Percentiles rank a stretch among this genome's conserved stretches.
These are phyloP conservation scores for Thelephora ganbajun DNA, from an alignment of 768 basidiomycete genomes.

Conservation along the genomic window DNA sequence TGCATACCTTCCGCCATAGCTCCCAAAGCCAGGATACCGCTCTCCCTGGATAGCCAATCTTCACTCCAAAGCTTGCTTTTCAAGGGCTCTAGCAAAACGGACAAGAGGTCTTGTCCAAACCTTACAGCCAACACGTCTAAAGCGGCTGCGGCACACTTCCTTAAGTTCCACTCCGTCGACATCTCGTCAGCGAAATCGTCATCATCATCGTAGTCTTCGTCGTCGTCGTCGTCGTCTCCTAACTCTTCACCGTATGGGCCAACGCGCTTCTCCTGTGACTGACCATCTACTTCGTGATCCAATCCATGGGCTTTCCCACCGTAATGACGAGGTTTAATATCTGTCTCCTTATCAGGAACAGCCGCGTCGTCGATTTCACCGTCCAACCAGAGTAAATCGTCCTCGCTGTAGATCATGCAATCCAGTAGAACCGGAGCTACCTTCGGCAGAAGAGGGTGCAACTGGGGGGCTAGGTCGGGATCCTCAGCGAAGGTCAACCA, in stretches of 20 bases:
- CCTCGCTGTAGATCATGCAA: slow-evolving; percentile 95
- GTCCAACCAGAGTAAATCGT: slow-evolving; percentile 90
- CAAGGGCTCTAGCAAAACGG: slow-evolving; percentile 75
- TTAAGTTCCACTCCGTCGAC: slow-evolving; percentile 95
- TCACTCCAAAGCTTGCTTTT: slow-evolving; percentile 88
- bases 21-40: slow-evolving; percentile 88
- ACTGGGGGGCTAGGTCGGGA: slow-evolving; percentile 66
- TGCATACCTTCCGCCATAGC: slow-evolving; percentile 93
- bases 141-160: slow-evolving; percentile 96
- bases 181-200: slow-evolving; percentile 94
- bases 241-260: slow-evolving; percentile 75
- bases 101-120: slow-evolving; percentile 80
- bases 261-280: slow-evolving; percentile 14
- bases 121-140: slow-evolving; percentile 92
- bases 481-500: slow-evolving; percentile 99
- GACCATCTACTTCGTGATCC: slow-evolving; percentile 50
- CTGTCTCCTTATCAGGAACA: slow-evolving; percentile 86
- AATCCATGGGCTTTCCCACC: slow-evolving; percentile 74
- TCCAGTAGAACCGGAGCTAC: slow-evolving; percentile 92
- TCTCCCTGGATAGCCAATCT: slow-evolving; percentile 92
- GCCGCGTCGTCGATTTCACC: slow-evolving; percentile 79
- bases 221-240: slow-evolving; percentile 73
- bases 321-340: slow-evolving; percentile 95
- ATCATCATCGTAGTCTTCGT: slow-evolving; percentile 76
- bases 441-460: slow-evolving; percentile 78